These are phyloP conservation scores for Bombardia bombarda DNA, from an alignment of 495 filamentous ascomycete species.

Conservation along the genomic window DNA sequence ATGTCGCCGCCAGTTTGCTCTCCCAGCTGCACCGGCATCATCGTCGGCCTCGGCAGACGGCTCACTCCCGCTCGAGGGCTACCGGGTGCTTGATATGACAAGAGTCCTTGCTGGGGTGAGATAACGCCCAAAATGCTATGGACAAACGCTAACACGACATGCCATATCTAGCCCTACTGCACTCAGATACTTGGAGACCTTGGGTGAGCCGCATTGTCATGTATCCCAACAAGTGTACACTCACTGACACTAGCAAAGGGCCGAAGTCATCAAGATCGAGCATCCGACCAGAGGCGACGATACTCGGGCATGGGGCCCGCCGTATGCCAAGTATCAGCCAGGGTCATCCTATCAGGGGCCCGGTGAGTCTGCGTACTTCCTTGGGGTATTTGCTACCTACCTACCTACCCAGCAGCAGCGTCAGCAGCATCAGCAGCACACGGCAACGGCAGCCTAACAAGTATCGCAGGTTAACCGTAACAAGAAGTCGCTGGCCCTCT, in stretches of 20 bases:
- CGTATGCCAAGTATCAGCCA: constrained; percentile 68
- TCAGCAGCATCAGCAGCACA: no score
- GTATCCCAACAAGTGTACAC: neutral
- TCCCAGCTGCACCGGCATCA: neutral
- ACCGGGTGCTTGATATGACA: constrained; percentile 91
- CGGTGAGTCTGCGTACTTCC: constrained; percentile 92
- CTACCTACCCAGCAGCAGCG: neutral
- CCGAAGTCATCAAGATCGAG: constrained; percentile 95
- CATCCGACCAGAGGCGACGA: constrained; percentile 89
- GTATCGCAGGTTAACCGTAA: constrained; percentile 75
- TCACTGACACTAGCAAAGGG: constrained; percentile 44
- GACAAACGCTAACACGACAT: no score
- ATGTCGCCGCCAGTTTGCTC: neutral
- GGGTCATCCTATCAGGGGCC: constrained; percentile 56
- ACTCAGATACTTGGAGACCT: constrained; percentile 96
- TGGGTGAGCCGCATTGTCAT: constrained; percentile 58
- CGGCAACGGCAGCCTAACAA: no score
- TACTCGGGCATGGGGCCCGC: constrained; percentile 92
- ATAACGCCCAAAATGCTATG: no score
- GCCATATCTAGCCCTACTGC: constrained; percentile 70
- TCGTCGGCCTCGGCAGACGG: constrained; percentile 8
- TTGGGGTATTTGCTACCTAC: constrained; percentile 53
- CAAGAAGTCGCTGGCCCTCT: constrained; percentile 88
- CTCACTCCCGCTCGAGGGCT: constrained; percentile 64
- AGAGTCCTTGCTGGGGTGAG: constrained; percentile 89